Evolutionary conservation across 140 eudicot species (phyloP).

Genomic region (Erigeron philadelphicus): DNA sequence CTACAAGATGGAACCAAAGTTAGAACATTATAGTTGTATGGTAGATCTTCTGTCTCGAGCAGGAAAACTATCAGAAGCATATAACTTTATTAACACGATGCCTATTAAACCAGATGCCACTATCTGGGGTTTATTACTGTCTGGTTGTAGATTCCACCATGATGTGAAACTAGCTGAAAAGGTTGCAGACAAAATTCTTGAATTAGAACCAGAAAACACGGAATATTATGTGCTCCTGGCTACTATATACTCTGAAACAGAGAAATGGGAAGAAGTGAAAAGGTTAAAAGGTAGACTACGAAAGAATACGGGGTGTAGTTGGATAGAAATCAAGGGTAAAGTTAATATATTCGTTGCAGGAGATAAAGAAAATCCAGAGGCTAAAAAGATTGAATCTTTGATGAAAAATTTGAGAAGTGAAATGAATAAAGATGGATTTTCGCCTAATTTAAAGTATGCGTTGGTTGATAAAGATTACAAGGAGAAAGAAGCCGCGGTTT

Average conservation of each 20-base stretch:
- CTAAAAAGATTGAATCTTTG: constrained; percentile 33
- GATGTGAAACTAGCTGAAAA: constrained; percentile 66
- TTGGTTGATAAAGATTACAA: constrained; percentile 37
- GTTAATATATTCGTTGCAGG: constrained; percentile 49
- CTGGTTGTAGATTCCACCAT: constrained; percentile 65
- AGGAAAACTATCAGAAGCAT: constrained; percentile 51
- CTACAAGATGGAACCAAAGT: constrained; percentile 43
- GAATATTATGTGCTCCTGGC: constrained; percentile 48
- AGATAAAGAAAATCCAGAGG: constrained; percentile 38
- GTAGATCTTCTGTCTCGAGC: constrained; percentile 57
- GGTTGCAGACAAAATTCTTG: constrained; percentile 52
- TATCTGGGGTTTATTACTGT: constrained; percentile 58
- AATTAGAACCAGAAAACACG: constrained; percentile 58
- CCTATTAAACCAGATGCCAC: constrained; percentile 46
- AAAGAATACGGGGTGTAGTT: constrained; percentile 50
- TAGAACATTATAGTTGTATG: constrained; percentile 68
- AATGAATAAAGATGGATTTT: constrained; percentile 42
- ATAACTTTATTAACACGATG: constrained; percentile 40
- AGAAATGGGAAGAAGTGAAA: constrained; percentile 59
- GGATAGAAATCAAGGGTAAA: constrained; percentile 63
- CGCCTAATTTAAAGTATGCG: constrained; percentile 23
- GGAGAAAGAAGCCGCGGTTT: constrained; percentile 41
- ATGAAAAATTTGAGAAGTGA: constrained; percentile 32
- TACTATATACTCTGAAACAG: constrained; percentile 55
- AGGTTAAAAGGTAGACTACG: constrained; percentile 35